Conservation (phyloP, 495 filamentous ascomycete species). For the Penicillium atrosanguineum region DNA sequence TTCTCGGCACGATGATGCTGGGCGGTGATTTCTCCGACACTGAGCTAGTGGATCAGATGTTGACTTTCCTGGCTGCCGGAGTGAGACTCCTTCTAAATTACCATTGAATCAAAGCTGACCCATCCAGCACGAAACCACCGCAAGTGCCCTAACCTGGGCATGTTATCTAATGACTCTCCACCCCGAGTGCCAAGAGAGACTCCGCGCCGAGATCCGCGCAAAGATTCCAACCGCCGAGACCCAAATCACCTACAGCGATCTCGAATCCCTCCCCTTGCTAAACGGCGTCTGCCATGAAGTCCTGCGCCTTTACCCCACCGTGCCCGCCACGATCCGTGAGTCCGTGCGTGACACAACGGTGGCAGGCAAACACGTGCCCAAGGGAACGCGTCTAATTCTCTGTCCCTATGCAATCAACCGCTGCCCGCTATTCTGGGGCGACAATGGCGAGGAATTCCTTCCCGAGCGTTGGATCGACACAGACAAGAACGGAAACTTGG, state of each 20-base stretch:
- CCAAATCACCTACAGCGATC: conserved; percentile 31
- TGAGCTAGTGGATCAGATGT: conserved; percentile 51
- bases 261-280: conserved; percentile 51
- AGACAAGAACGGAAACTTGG: conserved; percentile 21
- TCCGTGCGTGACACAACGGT: conserved; percentile 45
- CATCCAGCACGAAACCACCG: conserved; percentile 51
- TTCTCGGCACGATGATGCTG: conserved; percentile 55
- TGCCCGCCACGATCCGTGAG: conserved; percentile 49
- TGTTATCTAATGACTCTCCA: conserved; percentile 48
- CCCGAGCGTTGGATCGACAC: conserved; percentile 52
- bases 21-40: conserved; percentile 56
- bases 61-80: conserved; percentile 47
- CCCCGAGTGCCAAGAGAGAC: conserved; percentile 43
- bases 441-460: conserved; percentile 37
- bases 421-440: conserved; percentile 38
- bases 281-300: conserved; percentile 53
- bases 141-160: conserved; percentile 52
- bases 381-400: conserved; percentile 43
- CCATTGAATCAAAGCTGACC: conserved; percentile 13
- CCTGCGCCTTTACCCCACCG: conserved; percentile 49
- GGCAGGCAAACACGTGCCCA: conserved; percentile 40
- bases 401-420: conserved; percentile 44
- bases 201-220: conserved; percentile 47
- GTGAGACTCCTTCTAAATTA: background rate
- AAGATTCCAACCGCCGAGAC: conserved; percentile 32